Evolutionary conservation across 2,329 filamentous ascomycete genomes (phyloP), one percentile per base, ranked within the genome.

Genomic region (Cryphonectria carpinicola): DNA sequence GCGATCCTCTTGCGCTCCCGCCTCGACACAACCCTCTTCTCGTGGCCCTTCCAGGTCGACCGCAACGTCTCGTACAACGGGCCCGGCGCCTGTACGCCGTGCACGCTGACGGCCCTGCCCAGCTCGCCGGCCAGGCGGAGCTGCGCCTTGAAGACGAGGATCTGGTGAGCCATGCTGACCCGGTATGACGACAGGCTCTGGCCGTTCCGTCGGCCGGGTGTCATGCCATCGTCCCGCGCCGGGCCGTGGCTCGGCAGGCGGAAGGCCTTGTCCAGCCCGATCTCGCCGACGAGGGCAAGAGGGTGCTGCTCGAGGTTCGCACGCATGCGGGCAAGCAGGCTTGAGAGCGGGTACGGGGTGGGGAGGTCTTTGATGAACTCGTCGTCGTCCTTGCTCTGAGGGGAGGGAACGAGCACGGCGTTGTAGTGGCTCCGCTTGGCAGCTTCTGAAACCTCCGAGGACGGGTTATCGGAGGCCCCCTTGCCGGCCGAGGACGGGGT

Each of bases 11-110:
- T 86, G 75, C 82, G 82, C 79, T 94, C 85, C 66, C 87, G 85
- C 67, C 87, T 88, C 66, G 89, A 90, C 10, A 88, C 76, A 0
- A 90, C 83, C 70, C 87, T 82, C 69, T 83, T 87, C 80, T 95
- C 91, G 73, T 91, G 84, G 0, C 92, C 92, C 77, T 89, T 89
- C 92, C 92, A 95, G 14, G 88, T 85, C 64, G 86, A 84, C 5
- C 87, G 82, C 28, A 95, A 81, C 0, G 87, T 86, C 19, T 93
- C 89, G 71, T 90, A 90, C 2, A 96, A 78, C 2, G 90, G 77
- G 0, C 93, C 93, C 73, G 94, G 93, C 0, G 92, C 91, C 76
- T 93, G 91, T 1, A 95, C 93, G 46, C 92, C 91, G 76, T 92
- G 93, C 1, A 92, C 85, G 68, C 88, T 93, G 5, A 91, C 90